Evolutionary conservation across 768 basidiomycete species (phyloP).

Genomic region (Clitopilus passeckerianus): DNA sequence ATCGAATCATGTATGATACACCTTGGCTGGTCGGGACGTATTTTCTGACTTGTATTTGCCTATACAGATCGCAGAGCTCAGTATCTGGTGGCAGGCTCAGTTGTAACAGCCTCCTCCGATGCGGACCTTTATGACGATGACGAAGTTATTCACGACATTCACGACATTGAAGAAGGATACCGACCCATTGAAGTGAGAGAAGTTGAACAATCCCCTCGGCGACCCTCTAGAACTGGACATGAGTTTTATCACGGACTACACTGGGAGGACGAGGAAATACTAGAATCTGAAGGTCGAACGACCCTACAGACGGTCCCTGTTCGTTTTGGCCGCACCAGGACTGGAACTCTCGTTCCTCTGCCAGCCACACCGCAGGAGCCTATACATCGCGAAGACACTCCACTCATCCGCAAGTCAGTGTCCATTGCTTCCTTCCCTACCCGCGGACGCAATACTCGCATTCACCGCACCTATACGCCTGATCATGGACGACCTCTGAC

Average conservation of each 20-base stretch:
- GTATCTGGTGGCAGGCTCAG: constrained; percentile 57
- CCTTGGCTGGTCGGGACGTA: neutral
- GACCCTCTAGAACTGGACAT: neutral
- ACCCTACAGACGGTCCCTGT: neutral
- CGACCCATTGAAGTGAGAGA: neutral
- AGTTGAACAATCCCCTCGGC: constrained; percentile 1
- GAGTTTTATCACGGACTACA: neutral
- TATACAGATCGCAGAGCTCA: constrained; percentile 62
- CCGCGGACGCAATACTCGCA: neutral
- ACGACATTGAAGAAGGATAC: neutral
- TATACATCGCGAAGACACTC: constrained; percentile 6
- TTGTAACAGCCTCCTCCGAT: constrained; percentile 39
- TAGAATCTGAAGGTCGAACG: neutral
- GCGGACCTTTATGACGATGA: constrained; percentile 34
- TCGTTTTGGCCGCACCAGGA: neutral
- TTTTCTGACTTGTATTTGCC: constrained; percentile 3
- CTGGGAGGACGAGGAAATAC: constrained; percentile 10
- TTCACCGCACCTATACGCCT: neutral
- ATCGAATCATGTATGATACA: constrained; percentile 52
- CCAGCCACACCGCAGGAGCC: neutral
- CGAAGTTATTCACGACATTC: neutral
- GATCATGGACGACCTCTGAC: neutral
- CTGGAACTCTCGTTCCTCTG: neutral
- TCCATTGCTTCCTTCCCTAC: neutral
- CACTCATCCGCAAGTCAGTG: constrained; percentile 28